A percentile compares a stretch with the other conserved stretches of the same genome.
These are phyloP conservation scores for Amaranthus palmeri DNA, from an alignment of 148 eudicot species.

Conservation along the genomic window DNA sequence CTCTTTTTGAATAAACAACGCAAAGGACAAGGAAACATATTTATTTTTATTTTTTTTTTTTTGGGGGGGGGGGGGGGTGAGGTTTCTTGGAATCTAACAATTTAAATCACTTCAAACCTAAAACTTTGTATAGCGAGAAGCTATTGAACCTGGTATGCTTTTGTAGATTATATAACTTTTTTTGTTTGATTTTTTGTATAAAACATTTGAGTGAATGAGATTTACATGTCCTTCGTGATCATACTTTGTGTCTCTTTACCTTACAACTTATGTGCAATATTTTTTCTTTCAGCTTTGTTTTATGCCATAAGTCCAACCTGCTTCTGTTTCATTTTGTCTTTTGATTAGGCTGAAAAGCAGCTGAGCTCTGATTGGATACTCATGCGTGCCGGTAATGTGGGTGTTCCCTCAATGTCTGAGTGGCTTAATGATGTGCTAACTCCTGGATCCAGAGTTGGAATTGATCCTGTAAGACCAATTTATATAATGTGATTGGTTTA, in stretches of 20 bases:
- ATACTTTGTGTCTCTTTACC: background rate
- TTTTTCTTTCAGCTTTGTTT: background rate
- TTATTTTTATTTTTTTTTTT: too few relatives aligned
- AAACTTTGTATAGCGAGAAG: background rate
- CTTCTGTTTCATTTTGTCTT: conserved; percentile 1
- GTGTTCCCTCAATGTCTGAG: conserved; percentile 82
- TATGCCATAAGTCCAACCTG: background rate
- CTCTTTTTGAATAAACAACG: background rate
- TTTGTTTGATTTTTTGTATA: background rate
- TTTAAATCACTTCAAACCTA: background rate
- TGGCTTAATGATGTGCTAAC: conserved; percentile 85
- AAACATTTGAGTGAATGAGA: background rate
- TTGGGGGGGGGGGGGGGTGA: background rate
- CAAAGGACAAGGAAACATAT: background rate
- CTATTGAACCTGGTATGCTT: background rate
- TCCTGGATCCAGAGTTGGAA: conserved; percentile 93
- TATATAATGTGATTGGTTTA: conserved; percentile 10
- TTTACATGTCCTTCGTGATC: background rate
- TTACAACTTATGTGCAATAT: background rate
- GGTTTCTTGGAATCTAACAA: background rate
- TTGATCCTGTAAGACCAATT: conserved; percentile 88
- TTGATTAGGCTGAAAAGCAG: conserved; percentile 83
- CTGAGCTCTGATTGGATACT: conserved; percentile 82
- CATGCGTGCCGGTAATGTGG: conserved; percentile 93
- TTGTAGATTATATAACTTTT: background rate